Conservation (phyloP, 2,329 filamentous ascomycete genomes). For the Phyllosticta paracitricarpa region DNA sequence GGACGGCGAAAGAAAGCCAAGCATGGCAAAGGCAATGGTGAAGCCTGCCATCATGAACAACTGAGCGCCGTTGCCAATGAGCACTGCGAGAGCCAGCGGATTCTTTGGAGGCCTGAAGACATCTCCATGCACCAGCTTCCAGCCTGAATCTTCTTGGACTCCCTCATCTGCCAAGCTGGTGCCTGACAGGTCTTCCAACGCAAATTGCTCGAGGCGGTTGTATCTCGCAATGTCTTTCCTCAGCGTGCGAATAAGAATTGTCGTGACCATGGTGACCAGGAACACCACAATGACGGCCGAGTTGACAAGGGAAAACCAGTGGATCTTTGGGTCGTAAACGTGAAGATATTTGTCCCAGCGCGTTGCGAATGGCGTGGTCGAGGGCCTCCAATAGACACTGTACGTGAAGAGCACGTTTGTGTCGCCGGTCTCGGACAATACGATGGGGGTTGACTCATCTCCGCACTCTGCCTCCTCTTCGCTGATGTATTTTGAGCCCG, state of each 20-base stretch:
- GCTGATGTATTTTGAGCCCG: constrained; percentile 44
- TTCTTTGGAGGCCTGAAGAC: constrained; percentile 84
- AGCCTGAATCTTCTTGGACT: constrained; percentile 93
- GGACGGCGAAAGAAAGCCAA: constrained; percentile 90
- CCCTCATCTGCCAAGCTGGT: constrained; percentile 72
- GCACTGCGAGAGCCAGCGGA: constrained; percentile 72
- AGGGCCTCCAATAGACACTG: constrained; percentile 80
- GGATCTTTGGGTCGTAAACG: constrained; percentile 94
- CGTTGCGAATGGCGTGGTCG: constrained; percentile 83
- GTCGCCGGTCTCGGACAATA: constrained; percentile 52
- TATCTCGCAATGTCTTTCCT: constrained; percentile 95
- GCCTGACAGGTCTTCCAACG: constrained; percentile 77
- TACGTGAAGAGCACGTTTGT: constrained; percentile 80
- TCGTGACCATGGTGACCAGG: constrained; percentile 80
- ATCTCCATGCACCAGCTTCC: constrained; percentile 96
- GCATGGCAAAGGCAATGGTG: constrained; percentile 82
- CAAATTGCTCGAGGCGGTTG: constrained; percentile 86
- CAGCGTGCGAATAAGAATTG: constrained; percentile 78
- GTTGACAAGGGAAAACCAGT: constrained; percentile 98
- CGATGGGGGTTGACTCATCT: constrained; percentile 41
- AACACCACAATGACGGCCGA: constrained; percentile 92
- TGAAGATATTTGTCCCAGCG: constrained; percentile 98
- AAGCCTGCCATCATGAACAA: constrained; percentile 96
- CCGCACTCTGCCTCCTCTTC: constrained; percentile 55
- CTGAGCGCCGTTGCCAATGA: constrained; percentile 89